Conservation (phyloP, 1,284 basidiomycete genomes). For the Meripilus lineatus region DNA sequence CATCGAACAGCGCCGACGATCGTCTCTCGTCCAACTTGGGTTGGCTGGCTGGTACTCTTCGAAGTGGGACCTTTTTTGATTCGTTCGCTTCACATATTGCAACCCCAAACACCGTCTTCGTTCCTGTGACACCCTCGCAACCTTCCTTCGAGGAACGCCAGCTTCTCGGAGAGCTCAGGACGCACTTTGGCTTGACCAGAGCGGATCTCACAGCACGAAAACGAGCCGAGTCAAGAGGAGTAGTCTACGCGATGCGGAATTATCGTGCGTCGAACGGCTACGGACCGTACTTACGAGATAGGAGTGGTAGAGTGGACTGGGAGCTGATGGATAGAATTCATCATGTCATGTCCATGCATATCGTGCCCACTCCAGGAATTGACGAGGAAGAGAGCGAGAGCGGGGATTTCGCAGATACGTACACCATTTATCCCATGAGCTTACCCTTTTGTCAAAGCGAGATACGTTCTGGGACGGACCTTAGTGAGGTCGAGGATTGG, state of each 20-base stretch:
- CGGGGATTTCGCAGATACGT: slow-evolving; percentile 22
- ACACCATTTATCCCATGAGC: slow-evolving; percentile 45
- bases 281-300: slow-evolving; percentile 50
- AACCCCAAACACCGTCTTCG: slow-evolving; percentile 39
- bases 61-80: too few species aligned
- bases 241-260: slow-evolving; percentile 55
- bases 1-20: slow-evolving; percentile 26
- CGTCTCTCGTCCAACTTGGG: slow-evolving; percentile 42
- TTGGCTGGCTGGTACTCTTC: slow-evolving; percentile 40
- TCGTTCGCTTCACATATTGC: too few species aligned
- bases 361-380: slow-evolving; percentile 29
- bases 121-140: slow-evolving; percentile 33
- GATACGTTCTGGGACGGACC: slow-evolving; percentile 33
- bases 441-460: slow-evolving; percentile 50
- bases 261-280: slow-evolving; percentile 46
- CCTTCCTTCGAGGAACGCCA: slow-evolving; percentile 36
- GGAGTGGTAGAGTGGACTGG: slow-evolving; percentile 51
- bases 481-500: slow-evolving; percentile 49
- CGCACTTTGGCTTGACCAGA: slow-evolving; percentile 48
- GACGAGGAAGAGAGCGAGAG: neutral
- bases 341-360: slow-evolving; percentile 48
- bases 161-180: slow-evolving; percentile 46
- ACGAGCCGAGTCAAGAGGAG: slow-evolving; percentile 42
- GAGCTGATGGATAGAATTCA: slow-evolving; percentile 51
- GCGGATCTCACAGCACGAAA: slow-evolving; percentile 30